These are phyloP conservation scores for Rutstroemia sp. DNA, from an alignment of 2,329 filamentous ascomycete genomes.

Conservation along the genomic window DNA sequence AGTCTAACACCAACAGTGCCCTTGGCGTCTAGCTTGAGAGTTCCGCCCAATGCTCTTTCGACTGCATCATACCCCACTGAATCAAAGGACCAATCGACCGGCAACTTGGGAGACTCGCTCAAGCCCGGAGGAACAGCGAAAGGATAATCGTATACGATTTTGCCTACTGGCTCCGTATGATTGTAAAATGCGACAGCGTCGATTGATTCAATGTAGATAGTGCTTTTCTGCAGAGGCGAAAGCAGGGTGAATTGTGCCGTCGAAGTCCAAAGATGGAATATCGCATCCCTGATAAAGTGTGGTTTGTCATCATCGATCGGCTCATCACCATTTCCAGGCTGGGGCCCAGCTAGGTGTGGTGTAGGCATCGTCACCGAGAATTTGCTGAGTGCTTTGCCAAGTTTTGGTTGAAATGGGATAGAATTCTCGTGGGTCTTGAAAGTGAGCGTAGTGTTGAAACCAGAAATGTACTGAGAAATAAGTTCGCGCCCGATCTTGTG, in stretches of 20 bases:
- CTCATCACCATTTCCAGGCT: conserved; percentile 33
- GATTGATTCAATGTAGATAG: conserved; percentile 68
- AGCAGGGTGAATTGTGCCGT: conserved; percentile 77
- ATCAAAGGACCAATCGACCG: conserved; percentile 72
- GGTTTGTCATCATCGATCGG: conserved; percentile 39
- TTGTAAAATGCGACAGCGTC: conserved; percentile 85
- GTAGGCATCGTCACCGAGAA: conserved; percentile 66
- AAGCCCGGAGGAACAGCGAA: conserved; percentile 72
- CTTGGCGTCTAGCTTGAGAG: conserved; percentile 68
- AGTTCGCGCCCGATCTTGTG: conserved; percentile 60
- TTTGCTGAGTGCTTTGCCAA: conserved; percentile 66
- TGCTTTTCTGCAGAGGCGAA: conserved; percentile 69
- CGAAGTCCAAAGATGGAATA: conserved; percentile 79
- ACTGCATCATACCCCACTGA: conserved; percentile 80
- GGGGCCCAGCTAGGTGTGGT: conserved; percentile 57
- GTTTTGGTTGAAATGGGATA: conserved; percentile 63
- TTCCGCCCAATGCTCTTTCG: conserved; percentile 70
- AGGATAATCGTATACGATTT: conserved; percentile 65
- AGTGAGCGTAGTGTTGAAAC: conserved; percentile 74
- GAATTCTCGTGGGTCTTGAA: conserved; percentile 63
- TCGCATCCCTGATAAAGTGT: conserved; percentile 78
- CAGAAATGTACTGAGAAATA: conserved; percentile 80
- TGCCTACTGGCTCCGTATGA: conserved; percentile 67
- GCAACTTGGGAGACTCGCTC: conserved; percentile 66
- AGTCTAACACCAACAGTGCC: conserved; percentile 70